Percentiles rank a stretch among this genome's conserved stretches.
Conservation (phyloP, 495 filamentous ascomycete species). For the Podospora pseudocomata region DNA sequence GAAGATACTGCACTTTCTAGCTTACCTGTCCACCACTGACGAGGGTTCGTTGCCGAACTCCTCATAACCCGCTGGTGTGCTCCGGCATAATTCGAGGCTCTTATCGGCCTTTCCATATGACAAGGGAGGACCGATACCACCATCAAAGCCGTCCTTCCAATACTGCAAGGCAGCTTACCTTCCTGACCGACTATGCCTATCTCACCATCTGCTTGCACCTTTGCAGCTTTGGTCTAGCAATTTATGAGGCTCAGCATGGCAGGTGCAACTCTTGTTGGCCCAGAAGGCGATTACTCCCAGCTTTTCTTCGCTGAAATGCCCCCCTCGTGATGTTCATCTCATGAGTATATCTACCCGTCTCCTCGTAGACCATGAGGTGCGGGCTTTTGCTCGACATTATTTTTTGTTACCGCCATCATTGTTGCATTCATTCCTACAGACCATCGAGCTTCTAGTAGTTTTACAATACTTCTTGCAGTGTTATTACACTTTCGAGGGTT, state of each 20-base stretch:
- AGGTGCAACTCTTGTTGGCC: not conserved
- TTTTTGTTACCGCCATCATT: not conserved
- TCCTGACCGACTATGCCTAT: not conserved
- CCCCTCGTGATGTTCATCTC: not conserved
- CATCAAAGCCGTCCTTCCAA: not conserved
- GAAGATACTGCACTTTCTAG: not conserved
- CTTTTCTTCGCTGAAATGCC: not conserved
- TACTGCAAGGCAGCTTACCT: not conserved
- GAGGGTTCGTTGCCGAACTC: not conserved
- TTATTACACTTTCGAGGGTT: not conserved
- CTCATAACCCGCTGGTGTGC: not conserved
- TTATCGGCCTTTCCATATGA: constrained; percentile 12
- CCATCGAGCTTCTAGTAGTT: not conserved
- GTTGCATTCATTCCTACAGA: not conserved
- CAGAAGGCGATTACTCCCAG: not conserved
- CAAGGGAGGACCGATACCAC: constrained; percentile 6
- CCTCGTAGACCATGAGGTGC: not conserved
- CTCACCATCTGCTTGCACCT: not conserved
- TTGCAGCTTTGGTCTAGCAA: not conserved
- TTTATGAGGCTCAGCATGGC: not conserved
- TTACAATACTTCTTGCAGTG: not conserved
- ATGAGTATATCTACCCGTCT: not conserved
- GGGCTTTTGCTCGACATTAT: not conserved
- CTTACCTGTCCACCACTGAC: not conserved
- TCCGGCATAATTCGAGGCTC: not conserved